Conservation (phyloP, 2,329 filamentous ascomycete genomes). For the Fusarium sacchari region DNA sequence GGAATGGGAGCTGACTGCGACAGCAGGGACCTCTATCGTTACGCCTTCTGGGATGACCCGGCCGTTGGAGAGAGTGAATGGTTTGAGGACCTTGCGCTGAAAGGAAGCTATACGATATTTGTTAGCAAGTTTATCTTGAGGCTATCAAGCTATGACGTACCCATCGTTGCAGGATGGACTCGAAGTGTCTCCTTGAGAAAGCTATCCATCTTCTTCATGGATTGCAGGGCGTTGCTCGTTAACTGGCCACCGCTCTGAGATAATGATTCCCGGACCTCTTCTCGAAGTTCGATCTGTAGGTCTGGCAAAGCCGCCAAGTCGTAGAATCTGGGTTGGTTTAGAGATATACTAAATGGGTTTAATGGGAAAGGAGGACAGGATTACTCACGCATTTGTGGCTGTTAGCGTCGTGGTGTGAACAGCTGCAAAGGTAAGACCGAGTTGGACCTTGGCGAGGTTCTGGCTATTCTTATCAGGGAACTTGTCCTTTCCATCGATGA, state of each 20-base stretch:
- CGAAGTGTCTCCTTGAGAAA: slow-evolving; percentile 6
- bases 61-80: not conserved
- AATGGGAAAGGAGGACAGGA: not conserved
- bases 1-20: not conserved
- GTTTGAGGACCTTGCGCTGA: not conserved
- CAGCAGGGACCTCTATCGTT: not conserved
- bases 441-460: not conserved
- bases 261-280: not conserved
- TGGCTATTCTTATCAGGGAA: not conserved
- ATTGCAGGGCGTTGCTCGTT: not conserved
- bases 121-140: fast-evolving
- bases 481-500: not conserved
- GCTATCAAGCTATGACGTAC: not conserved
- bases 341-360: not conserved
- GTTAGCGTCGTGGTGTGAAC: not conserved
- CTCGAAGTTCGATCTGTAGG: not conserved
- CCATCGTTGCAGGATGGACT: not conserved
- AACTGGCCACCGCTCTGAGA: not conserved
- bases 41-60: not conserved
- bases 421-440: not conserved
- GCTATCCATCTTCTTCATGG: slow-evolving; percentile 2
- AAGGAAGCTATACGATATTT: not conserved
- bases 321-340: not conserved
- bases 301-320: not conserved
- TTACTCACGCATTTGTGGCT: not conserved